A percentile compares a stretch with the other conserved stretches of the same genome.
These are phyloP conservation scores for Phlebiopsis flavidoalba DNA, from an alignment of 768 basidiomycete genomes.

Conservation along the genomic window DNA sequence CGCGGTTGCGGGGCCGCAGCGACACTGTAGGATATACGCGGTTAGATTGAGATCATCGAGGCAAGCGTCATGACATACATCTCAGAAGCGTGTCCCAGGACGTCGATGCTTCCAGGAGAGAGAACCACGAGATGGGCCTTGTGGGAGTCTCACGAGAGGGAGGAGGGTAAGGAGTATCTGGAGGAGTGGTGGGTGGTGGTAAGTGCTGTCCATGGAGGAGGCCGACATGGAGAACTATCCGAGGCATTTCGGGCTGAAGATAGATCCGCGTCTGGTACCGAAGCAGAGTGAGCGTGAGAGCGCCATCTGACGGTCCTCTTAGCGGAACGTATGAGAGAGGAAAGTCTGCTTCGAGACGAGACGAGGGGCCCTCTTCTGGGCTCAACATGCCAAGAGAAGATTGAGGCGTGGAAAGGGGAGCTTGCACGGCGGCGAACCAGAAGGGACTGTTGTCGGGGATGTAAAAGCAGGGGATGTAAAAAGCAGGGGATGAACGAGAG, in stretches of 20 bases:
- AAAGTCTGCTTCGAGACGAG: slow-evolving; percentile 30
- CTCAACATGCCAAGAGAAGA: slow-evolving; percentile 6
- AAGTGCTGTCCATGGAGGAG: neutral
- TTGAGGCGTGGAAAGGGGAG: slow-evolving; percentile 19
- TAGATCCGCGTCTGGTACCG: neutral
- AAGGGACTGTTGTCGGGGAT: slow-evolving; percentile 13
- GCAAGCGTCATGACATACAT: slow-evolving; percentile 33
- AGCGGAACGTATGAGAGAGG: slow-evolving; percentile 33
- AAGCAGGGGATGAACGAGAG: slow-evolving; percentile 10
- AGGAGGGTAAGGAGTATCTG: neutral
- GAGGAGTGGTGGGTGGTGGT: neutral
- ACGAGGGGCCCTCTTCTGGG: slow-evolving; percentile 26
- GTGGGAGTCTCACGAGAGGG: neutral
- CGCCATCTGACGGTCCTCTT: slow-evolving; percentile 21
- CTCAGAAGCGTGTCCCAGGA: slow-evolving; percentile 79
- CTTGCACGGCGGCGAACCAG: slow-evolving; percentile 27
- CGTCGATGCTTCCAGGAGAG: slow-evolving; percentile 75
- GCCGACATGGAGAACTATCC: slow-evolving; percentile 2
- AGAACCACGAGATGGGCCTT: slow-evolving; percentile 29
- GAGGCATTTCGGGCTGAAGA: neutral
- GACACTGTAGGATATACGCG: slow-evolving; percentile 37
- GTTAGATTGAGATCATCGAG: slow-evolving; percentile 1
- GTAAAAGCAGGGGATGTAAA: slow-evolving; percentile 12
- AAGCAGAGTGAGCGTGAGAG: neutral
- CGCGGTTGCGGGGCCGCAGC: slow-evolving; percentile 90